These are phyloP conservation scores for Penstemon eatonii DNA, from an alignment of 257 asterid genomes.

Conservation along the genomic window DNA sequence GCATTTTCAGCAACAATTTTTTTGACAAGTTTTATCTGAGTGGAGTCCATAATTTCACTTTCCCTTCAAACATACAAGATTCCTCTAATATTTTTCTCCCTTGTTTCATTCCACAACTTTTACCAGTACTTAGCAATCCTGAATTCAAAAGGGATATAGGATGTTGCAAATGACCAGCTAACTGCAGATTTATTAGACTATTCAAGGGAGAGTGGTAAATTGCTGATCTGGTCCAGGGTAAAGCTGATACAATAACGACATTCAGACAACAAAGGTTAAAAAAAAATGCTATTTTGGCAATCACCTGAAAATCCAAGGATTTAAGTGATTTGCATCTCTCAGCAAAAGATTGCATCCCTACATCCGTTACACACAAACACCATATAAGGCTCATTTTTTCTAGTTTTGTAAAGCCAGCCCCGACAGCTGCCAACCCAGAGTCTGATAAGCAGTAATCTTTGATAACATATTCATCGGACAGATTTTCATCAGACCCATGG, in stretches of 20 bases:
- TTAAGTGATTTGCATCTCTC: conserved; percentile 56
- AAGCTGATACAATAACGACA: neutral
- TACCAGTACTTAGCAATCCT: neutral
- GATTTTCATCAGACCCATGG: conserved; percentile 40
- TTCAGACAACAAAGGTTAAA: neutral
- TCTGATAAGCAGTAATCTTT: conserved; percentile 65
- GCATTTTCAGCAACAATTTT: neutral
- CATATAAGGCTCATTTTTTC: conserved; percentile 78
- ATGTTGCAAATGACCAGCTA: conserved; percentile 6
- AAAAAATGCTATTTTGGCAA: conserved; percentile 7
- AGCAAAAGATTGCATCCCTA: conserved; percentile 68
- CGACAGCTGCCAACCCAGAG: conserved; percentile 66
- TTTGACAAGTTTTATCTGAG: conserved; percentile 1
- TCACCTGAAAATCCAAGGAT: conserved; percentile 86
- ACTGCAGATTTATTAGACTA: neutral
- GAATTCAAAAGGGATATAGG: neutral
- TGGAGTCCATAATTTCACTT: neutral
- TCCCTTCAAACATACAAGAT: conserved; percentile 20
- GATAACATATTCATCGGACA: conserved; percentile 40
- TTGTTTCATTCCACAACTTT: neutral
- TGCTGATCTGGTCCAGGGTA: conserved; percentile 20
- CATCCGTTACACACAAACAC: conserved; percentile 76
- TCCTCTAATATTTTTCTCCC: neutral
- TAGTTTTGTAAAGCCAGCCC: conserved; percentile 60
- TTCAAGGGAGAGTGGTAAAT: neutral